A percentile compares a stretch with the other conserved stretches of the same genome.
Evolutionary conservation across 768 basidiomycete species (phyloP).

Genomic region (Podaxis mareebaensis): DNA sequence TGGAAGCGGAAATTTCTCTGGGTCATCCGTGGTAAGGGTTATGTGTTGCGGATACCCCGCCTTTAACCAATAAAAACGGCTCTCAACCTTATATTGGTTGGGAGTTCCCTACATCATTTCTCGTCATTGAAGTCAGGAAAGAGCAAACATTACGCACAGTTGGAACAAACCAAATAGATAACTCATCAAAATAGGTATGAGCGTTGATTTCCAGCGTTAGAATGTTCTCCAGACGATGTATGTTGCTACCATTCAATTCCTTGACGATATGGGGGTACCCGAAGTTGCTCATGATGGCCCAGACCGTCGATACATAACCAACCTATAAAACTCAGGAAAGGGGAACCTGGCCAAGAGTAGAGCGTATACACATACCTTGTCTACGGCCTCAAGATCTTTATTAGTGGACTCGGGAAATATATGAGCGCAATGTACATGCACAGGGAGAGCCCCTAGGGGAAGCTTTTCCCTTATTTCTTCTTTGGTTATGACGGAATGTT

Average conservation of each 20-base stretch:
- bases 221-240: background rate
- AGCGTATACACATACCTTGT: too few species aligned
- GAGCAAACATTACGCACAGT: background rate
- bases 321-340: too few species aligned
- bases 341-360: too few species aligned
- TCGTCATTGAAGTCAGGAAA: background rate
- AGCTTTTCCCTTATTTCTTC: too few species aligned
- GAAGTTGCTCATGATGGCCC: too few species aligned
- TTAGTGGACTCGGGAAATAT: too few species aligned
- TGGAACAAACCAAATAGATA: background rate
- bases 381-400: too few species aligned
- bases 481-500: too few species aligned
- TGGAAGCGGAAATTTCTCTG: background rate
- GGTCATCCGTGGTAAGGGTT: background rate
- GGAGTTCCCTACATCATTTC: background rate
- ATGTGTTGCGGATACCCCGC: background rate
- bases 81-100: background rate
- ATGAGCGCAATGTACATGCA: too few species aligned
- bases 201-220: background rate
- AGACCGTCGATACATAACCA: too few species aligned
- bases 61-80: background rate
- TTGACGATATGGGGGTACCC: too few species aligned
- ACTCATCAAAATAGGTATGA: background rate
- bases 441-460: background rate
- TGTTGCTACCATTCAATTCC: too few species aligned